Percentiles rank a stretch among this genome's conserved stretches.
Evolutionary conservation across 2,329 filamentous ascomycete genomes (phyloP).

Genomic region (Nothophaeocryptopus gaeumannii): DNA sequence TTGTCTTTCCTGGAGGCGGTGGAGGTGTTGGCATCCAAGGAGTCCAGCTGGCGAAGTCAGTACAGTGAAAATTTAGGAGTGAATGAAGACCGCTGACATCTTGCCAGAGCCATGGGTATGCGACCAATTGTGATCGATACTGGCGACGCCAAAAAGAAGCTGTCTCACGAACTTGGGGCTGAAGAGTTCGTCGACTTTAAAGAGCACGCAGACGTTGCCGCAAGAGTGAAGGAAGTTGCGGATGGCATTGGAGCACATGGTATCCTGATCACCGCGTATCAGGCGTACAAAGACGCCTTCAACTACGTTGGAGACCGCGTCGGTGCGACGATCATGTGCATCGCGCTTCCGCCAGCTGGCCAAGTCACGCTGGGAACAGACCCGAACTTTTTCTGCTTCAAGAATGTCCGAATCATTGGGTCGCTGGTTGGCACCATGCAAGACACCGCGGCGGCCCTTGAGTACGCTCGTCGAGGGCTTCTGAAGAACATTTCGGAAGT

Average conservation of each 20-base stretch:
- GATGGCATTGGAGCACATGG: constrained; percentile 50
- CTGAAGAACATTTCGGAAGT: constrained; percentile 52
- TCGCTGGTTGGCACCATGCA: constrained; percentile 48
- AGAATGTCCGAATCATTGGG: constrained; percentile 36
- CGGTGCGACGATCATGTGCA: constrained; percentile 54
- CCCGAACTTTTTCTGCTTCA: constrained; percentile 36
- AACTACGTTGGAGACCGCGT: constrained; percentile 47
- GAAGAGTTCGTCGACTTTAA: constrained; percentile 58
- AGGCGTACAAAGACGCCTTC: constrained; percentile 41
- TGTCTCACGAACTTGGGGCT: constrained; percentile 51
- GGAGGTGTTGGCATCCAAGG: constrained; percentile 58
- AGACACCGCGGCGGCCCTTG: constrained; percentile 47
- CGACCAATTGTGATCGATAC: constrained; percentile 56
- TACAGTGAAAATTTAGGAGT: neutral
- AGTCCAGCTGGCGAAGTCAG: constrained; percentile 38
- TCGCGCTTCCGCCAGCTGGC: constrained; percentile 38
- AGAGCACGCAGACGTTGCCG: constrained; percentile 38
- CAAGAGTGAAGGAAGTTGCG: constrained; percentile 46
- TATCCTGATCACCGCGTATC: constrained; percentile 38
- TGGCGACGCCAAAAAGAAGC: constrained; percentile 46
- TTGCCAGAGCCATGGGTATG: constrained; percentile 51
- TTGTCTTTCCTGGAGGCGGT: constrained; percentile 55
- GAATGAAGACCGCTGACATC: neutral
- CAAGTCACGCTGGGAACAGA: constrained; percentile 35
- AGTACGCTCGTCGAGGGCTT: constrained; percentile 51